These are phyloP conservation scores for Karstenula rhodostoma DNA, from an alignment of 2,329 filamentous ascomycete genomes.

Conservation along the genomic window DNA sequence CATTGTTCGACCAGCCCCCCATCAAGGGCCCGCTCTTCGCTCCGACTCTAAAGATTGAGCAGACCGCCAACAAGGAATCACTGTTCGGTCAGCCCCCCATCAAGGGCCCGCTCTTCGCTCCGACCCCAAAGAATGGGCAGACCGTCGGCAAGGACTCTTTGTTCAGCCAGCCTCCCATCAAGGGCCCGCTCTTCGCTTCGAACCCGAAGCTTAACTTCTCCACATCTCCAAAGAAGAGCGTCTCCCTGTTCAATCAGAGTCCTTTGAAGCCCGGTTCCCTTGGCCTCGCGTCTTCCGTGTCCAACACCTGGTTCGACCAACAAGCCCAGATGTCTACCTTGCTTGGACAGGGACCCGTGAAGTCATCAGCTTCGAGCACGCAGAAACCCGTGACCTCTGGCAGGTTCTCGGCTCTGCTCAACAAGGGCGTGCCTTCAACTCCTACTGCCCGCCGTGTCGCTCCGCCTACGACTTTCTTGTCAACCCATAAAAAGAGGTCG, in stretches of 20 bases:
- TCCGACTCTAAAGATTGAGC: too few relatives aligned
- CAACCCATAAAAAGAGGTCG: conserved; percentile 29
- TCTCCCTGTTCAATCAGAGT: conserved; percentile 18
- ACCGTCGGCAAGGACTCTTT: too few relatives aligned
- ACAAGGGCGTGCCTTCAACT: conserved; percentile 5
- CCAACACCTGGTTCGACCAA: not conserved
- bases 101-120: not conserved
- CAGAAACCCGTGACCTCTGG: not conserved
- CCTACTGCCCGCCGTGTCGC: not conserved
- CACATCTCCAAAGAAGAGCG: too few relatives aligned
- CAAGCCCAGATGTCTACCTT: not conserved
- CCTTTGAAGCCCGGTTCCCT: conserved; percentile 25
- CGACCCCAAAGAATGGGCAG: not conserved
- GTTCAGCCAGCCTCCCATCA: too few relatives aligned
- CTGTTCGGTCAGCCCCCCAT: not conserved
- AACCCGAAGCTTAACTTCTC: too few relatives aligned
- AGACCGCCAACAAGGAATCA: not conserved
- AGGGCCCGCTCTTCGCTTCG: too few relatives aligned
- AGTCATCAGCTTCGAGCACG: not conserved
- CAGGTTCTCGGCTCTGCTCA: not conserved
- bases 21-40: not conserved
- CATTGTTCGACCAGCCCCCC: not conserved
- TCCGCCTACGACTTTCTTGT: not conserved
- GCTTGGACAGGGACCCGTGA: not conserved
- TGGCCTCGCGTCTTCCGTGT: not conserved